Conservation (phyloP, 495 filamentous ascomycete genomes). For the Geoglossum glabrum region DNA sequence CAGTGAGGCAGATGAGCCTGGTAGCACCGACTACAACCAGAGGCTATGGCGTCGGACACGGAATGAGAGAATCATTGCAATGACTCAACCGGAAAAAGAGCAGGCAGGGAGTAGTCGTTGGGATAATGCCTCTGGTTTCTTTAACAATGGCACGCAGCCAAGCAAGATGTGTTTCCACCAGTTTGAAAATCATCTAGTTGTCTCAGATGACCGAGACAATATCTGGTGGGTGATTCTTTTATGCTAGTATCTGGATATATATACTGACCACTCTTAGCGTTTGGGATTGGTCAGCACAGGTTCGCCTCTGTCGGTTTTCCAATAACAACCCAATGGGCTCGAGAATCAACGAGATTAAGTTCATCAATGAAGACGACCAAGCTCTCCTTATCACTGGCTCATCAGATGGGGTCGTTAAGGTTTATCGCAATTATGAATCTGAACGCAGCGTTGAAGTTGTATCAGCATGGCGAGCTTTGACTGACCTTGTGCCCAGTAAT, state of each 20-base stretch:
- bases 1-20: slow-evolving; percentile 86
- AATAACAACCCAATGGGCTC: slow-evolving; percentile 83
- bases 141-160: slow-evolving; percentile 75
- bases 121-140: slow-evolving; percentile 54
- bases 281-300: slow-evolving; percentile 75
- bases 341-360: slow-evolving; percentile 80
- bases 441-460: slow-evolving; percentile 62
- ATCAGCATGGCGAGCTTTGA: slow-evolving; percentile 74
- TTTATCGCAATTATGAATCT: slow-evolving; percentile 80
- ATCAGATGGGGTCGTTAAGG: slow-evolving; percentile 78
- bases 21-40: slow-evolving; percentile 91
- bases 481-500: slow-evolving; percentile 78
- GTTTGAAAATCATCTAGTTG: slow-evolving; percentile 85
- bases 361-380: slow-evolving; percentile 97
- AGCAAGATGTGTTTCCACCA: slow-evolving; percentile 91
- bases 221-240: slow-evolving; percentile 33
- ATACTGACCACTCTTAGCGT: slow-evolving; percentile 27
- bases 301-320: slow-evolving; percentile 63
- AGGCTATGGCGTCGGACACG: slow-evolving; percentile 81
- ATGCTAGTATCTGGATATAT: neutral
- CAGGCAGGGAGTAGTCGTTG: slow-evolving; percentile 66
- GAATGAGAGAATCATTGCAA: slow-evolving; percentile 77
- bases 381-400: slow-evolving; percentile 86
- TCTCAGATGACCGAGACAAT: slow-evolving; percentile 81
- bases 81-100: slow-evolving; percentile 83